Percentiles rank a stretch among this genome's conserved stretches.
These are phyloP conservation scores for Brassica balearica DNA, from an alignment of 441 rosid species.

Conservation along the genomic window DNA sequence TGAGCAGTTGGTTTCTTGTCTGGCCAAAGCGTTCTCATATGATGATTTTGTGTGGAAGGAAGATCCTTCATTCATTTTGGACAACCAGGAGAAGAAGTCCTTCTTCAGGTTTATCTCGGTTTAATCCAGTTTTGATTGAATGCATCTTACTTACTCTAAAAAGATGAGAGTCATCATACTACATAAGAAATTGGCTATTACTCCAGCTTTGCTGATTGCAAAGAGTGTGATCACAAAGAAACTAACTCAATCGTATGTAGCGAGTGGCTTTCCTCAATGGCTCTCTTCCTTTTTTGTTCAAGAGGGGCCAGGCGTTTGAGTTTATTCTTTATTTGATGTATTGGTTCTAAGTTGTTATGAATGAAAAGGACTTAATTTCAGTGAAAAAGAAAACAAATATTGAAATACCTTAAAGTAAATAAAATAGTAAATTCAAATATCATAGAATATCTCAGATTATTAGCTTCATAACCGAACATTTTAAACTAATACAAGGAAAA, in stretches of 20 bases:
- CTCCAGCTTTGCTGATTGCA: neutral
- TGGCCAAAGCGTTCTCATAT: conserved; percentile 64
- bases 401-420: too few relatives aligned
- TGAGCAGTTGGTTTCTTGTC: conserved; percentile 82
- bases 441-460: neutral
- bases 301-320: neutral
- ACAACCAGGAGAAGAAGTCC: conserved; percentile 22
- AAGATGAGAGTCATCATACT: too few relatives aligned
- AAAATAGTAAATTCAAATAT: neutral
- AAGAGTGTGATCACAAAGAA: neutral
- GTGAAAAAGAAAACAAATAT: too few relatives aligned
- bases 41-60: conserved; percentile 61
- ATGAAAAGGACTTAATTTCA: too few relatives aligned
- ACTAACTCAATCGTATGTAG: too few relatives aligned
- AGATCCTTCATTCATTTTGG: conserved; percentile 40
- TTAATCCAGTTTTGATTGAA: too few relatives aligned
- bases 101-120: too few relatives aligned
- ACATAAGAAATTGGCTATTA: too few relatives aligned
- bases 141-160: too few relatives aligned
- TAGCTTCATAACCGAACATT: too few relatives aligned
- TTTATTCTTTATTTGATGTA: too few relatives aligned
- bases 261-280: neutral
- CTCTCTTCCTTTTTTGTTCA: neutral
- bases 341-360: too few relatives aligned
- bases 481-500: neutral